Evolutionary conservation across 192 early-diverging fungal genomes (phyloP).

Genomic region (Coemansia sp.): DNA sequence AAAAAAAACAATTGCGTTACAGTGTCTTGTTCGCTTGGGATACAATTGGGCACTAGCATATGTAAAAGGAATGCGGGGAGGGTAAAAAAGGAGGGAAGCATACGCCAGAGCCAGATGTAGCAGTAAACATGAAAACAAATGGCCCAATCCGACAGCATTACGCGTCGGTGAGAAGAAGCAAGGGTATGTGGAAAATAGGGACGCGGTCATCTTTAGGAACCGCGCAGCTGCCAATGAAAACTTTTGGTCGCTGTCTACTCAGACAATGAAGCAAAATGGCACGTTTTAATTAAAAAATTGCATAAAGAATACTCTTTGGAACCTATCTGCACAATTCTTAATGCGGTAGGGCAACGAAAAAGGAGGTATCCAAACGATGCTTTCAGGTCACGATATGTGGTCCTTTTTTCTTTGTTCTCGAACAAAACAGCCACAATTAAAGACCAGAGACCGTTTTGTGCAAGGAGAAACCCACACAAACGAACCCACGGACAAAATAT

Average conservation of each 20-base stretch:
- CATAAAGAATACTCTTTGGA: background rate
- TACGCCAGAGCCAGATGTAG: background rate
- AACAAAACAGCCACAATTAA: background rate
- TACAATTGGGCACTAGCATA: background rate
- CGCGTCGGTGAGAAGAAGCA: background rate
- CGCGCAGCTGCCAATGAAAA: background rate
- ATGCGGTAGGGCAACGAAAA: background rate
- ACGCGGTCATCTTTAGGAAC: background rate
- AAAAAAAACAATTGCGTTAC: too few relatives aligned
- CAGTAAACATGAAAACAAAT: conserved; percentile 8
- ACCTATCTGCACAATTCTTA: background rate
- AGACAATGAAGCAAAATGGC: background rate
- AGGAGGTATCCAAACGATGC: background rate
- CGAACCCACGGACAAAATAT: conserved; percentile 1
- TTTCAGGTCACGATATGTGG: background rate
- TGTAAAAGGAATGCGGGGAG: background rate
- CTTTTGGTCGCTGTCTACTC: too few relatives aligned
- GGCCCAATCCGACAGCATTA: background rate
- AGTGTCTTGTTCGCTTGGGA: too few relatives aligned
- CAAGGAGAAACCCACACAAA: background rate
- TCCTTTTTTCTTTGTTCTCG: background rate
- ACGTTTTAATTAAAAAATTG: background rate
- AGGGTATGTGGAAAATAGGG: background rate
- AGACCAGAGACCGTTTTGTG: background rate
- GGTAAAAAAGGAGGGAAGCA: background rate